These are phyloP conservation scores for Paraphaeosphaeria sporulosa DNA, from an alignment of 2,329 filamentous ascomycete species.

Conservation along the genomic window DNA sequence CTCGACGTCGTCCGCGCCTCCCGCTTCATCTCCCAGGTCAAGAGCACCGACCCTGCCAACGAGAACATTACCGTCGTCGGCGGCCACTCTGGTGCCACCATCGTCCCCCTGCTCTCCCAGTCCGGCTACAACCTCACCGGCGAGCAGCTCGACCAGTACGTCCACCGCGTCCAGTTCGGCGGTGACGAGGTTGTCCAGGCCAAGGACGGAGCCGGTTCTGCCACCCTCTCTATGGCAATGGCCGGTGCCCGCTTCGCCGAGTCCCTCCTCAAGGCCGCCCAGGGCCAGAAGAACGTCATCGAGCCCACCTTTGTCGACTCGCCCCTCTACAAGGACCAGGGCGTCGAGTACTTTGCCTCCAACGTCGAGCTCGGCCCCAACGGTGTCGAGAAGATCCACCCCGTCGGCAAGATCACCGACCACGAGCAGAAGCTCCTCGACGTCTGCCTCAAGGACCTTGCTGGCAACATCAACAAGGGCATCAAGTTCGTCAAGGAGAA, in stretches of 20 bases:
- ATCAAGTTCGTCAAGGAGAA: constrained; percentile 70
- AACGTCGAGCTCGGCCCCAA: constrained; percentile 95
- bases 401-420: constrained; percentile 82
- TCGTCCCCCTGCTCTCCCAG: constrained; percentile 97
- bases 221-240: constrained; percentile 98
- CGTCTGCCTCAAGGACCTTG: constrained; percentile 81
- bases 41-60: constrained; percentile 85
- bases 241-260: constrained; percentile 87
- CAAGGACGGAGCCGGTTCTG: constrained; percentile 96
- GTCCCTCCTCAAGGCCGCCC: constrained; percentile 87
- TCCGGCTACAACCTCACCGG: constrained; percentile 85
- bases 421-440: constrained; percentile 91
- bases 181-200: constrained; percentile 99
- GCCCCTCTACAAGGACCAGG: constrained; percentile 98
- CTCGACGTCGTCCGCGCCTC: constrained; percentile 97
- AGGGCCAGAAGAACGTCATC: constrained; percentile 92
- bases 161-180: constrained; percentile 97
- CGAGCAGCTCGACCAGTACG: constrained; percentile 75
- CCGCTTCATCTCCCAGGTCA: constrained; percentile 96
- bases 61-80: constrained; percentile 97
- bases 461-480: constrained; percentile 96
- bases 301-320: constrained; percentile 98
- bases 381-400: constrained; percentile 92
- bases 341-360: constrained; percentile 95
- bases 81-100: constrained; percentile 97